Percentiles rank a stretch among this genome's conserved stretches.
phyloP scores from a whole-genome alignment of 1,139 yeast genomes.

The Candida frijolesensis region DNA sequence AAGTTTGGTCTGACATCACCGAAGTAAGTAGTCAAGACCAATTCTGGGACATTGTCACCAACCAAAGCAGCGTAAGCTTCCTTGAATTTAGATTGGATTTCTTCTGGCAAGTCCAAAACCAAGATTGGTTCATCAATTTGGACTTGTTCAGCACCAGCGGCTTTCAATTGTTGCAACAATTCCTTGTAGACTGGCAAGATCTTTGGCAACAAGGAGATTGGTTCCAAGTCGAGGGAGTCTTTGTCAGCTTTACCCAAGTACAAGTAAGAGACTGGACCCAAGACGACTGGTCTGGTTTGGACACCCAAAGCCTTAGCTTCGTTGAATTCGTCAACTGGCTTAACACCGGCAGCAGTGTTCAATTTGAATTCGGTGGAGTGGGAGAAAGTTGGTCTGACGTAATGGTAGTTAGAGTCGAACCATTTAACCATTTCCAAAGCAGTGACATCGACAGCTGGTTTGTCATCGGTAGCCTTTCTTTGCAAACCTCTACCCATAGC shows the following conservation, averaged over 20 bases:
- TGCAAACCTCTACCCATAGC: conserved; percentile 99
- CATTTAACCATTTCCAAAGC: conserved; percentile 99
- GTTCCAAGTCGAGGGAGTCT: conserved; percentile 94
- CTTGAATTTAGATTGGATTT: conserved; percentile 83
- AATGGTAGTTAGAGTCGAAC: conserved; percentile 99
- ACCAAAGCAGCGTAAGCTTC: conserved; percentile 78
- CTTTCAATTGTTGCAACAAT: conserved; percentile 81
- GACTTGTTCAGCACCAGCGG: conserved; percentile 92
- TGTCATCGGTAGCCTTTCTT: conserved; percentile 87
- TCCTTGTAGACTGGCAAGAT: conserved; percentile 90
- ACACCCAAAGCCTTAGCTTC: conserved; percentile 97
- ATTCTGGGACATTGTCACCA: conserved; percentile 69
- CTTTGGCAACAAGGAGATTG: conserved; percentile 85
- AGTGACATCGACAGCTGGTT: conserved; percentile 94
- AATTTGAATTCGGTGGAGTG: conserved; percentile 94
- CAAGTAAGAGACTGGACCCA: conserved; percentile 96
- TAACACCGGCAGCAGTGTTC: conserved; percentile 69
- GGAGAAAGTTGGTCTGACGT: conserved; percentile 98
- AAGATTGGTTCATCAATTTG: conserved; percentile 98
- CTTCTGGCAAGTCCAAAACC: conserved; percentile 88
- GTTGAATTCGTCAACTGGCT: conserved; percentile 96
- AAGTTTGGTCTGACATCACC: conserved; percentile 99
- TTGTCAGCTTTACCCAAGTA: conserved; percentile 97
- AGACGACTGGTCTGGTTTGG: conserved; percentile 94
- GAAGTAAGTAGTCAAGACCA: conserved; percentile 87